Conservation (phyloP, 805 yeast species). For the Kodamaea leandrae region DNA sequence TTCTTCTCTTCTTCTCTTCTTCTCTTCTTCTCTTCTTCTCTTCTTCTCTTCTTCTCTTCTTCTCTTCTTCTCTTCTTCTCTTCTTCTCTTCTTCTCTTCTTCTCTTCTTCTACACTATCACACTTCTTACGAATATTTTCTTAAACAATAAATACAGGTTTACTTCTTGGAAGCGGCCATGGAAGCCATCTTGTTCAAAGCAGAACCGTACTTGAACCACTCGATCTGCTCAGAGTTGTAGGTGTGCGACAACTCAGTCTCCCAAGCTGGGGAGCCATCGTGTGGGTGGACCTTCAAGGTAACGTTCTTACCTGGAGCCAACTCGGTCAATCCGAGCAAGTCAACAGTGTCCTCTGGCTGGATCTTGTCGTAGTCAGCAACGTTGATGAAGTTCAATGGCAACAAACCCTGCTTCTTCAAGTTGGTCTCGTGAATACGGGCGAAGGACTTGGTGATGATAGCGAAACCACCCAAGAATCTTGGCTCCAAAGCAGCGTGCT, state of each 20-base stretch:
- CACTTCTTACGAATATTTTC: background rate
- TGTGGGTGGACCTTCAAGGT: conserved; percentile 71
- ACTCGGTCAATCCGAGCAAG: conserved; percentile 74
- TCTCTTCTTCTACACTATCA: background rate
- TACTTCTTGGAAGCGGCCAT: conserved; percentile 9
- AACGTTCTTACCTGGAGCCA: conserved; percentile 92
- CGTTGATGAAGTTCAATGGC: conserved; percentile 90
- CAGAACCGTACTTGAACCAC: conserved; percentile 99
- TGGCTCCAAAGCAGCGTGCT: conserved; percentile 99
- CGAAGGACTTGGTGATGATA: conserved; percentile 95
- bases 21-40: no score
- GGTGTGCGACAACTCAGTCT: conserved; percentile 90
- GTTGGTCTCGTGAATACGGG: conserved; percentile 99
- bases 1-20: no score
- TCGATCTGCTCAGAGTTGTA: conserved; percentile 95
- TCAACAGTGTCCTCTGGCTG: conserved; percentile 88
- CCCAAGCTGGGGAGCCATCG: conserved; percentile 79
- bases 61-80: no score
- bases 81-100: no score
- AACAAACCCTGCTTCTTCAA: conserved; percentile 98
- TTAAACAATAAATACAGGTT: conserved; percentile 5
- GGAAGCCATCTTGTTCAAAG: conserved; percentile 90
- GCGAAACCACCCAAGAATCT: conserved; percentile 98
- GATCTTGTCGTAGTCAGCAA: conserved; percentile 90
- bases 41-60: no score